phyloP scores from a whole-genome alignment of 2,329 filamentous ascomycete genomes.

The Corynespora cassiicola region DNA sequence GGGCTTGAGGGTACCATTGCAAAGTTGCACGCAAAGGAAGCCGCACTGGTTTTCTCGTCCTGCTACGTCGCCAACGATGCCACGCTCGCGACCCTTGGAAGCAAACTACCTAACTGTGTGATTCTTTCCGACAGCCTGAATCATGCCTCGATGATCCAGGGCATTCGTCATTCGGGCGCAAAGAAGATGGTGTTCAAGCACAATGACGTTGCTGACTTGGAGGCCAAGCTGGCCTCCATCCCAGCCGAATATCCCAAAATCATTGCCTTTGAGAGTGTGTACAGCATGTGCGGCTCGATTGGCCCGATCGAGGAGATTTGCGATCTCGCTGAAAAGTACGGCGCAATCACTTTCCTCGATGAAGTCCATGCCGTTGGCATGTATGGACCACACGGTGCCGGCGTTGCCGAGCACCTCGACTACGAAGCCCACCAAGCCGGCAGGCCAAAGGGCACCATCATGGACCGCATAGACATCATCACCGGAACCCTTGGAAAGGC shows the following conservation, averaged over 20 bases:
- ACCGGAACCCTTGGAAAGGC: slow-evolving; percentile 97
- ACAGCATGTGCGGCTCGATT: slow-evolving; percentile 98
- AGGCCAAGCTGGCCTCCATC: slow-evolving; percentile 88
- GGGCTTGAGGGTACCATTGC: slow-evolving; percentile 82
- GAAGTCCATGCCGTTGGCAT: slow-evolving; percentile 99
- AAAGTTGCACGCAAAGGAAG: slow-evolving; percentile 88
- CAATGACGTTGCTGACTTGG: slow-evolving; percentile 92
- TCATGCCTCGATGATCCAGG: slow-evolving; percentile 99
- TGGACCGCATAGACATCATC: slow-evolving; percentile 97
- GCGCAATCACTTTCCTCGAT: slow-evolving; percentile 95
- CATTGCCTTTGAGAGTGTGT: slow-evolving; percentile 98
- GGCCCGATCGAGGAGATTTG: slow-evolving; percentile 96
- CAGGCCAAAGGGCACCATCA: slow-evolving; percentile 78
- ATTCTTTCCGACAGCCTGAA: slow-evolving; percentile 98
- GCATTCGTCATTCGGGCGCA: slow-evolving; percentile 94
- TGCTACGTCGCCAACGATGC: slow-evolving; percentile 99
- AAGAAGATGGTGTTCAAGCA: slow-evolving; percentile 99
- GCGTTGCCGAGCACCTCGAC: slow-evolving; percentile 96
- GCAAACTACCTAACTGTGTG: slow-evolving; percentile 94
- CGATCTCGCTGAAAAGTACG: slow-evolving; percentile 96
- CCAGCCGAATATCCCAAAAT: slow-evolving; percentile 90
- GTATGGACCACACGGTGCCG: slow-evolving; percentile 95
- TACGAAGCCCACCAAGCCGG: slow-evolving; percentile 84
- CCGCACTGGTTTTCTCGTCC: slow-evolving; percentile 92
- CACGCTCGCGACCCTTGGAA: slow-evolving; percentile 93